phyloP scores from a whole-genome alignment of 2,329 filamentous ascomycete genomes.

The Cercospora berteroae region DNA sequence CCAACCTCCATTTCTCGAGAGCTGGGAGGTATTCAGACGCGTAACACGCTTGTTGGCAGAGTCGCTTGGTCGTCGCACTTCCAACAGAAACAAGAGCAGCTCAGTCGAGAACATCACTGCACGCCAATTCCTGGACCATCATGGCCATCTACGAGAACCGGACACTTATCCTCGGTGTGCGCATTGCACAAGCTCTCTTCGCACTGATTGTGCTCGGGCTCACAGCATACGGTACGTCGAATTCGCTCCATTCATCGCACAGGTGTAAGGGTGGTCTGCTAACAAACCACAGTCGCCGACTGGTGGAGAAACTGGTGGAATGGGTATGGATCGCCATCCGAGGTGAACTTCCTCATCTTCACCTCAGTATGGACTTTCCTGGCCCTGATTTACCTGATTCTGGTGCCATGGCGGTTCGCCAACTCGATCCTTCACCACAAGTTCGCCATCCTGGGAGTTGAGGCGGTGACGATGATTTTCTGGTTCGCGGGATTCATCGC shows the following conservation, averaged over 20 bases:
- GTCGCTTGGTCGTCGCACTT: not conserved
- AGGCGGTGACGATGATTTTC: conserved; percentile 75
- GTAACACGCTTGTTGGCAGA: not conserved
- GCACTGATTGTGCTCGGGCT: conserved; percentile 73
- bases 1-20: not conserved
- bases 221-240: conserved; percentile 64
- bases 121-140: not conserved
- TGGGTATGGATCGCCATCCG: conserved; percentile 52
- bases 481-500: conserved; percentile 88
- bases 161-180: conserved; percentile 58
- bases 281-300: conserved; percentile 27
- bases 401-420: conserved; percentile 54
- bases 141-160: conserved; percentile 9
- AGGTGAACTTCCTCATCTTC: conserved; percentile 78
- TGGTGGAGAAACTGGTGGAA: conserved; percentile 42
- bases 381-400: conserved; percentile 64
- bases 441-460: conserved; percentile 64
- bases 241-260: conserved; percentile 11
- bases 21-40: not conserved
- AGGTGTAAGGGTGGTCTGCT: not conserved
- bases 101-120: not conserved
- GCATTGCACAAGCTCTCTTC: conserved; percentile 65
- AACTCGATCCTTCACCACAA: conserved; percentile 57
- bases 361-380: conserved; percentile 72
- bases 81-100: not conserved